Conservation (phyloP, 2,329 filamentous ascomycete genomes). For the Alternaria ventricosa region DNA sequence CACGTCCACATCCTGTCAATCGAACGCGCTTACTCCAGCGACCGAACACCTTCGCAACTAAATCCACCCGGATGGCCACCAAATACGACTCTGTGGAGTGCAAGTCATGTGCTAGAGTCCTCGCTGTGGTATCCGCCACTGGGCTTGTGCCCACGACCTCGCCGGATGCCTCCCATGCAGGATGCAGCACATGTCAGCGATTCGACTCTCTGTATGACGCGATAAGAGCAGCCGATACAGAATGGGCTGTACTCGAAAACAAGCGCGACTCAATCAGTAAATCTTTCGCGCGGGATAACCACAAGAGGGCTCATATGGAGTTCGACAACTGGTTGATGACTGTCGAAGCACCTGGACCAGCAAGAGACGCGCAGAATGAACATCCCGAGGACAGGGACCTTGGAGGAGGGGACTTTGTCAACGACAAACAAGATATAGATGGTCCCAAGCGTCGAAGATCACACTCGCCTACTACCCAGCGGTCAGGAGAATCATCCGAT, state of each 20-base stretch:
- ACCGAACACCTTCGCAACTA: neutral
- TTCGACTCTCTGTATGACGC: slow-evolving; percentile 23
- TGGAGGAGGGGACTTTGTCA: neutral
- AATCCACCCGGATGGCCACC: slow-evolving; percentile 1
- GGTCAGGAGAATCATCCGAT: neutral
- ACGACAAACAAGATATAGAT: neutral
- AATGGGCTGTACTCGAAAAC: slow-evolving; percentile 15
- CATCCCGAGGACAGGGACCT: neutral
- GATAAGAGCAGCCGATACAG: slow-evolving; percentile 17
- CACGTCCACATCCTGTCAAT: neutral
- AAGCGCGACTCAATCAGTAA: slow-evolving; percentile 22
- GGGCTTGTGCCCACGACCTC: slow-evolving; percentile 14
- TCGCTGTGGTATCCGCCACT: slow-evolving; percentile 15
- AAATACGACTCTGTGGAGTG: slow-evolving; percentile 5
- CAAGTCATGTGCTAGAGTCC: slow-evolving; percentile 9
- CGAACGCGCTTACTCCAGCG: neutral
- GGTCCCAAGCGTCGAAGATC: slow-evolving; percentile 14
- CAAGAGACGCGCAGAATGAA: neutral
- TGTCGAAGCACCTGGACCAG: slow-evolving; percentile 18
- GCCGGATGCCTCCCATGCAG: neutral
- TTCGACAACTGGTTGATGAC: slow-evolving; percentile 37
- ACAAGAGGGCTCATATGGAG: slow-evolving; percentile 22
- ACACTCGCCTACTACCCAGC: slow-evolving; percentile 7
- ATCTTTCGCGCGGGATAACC: slow-evolving; percentile 17
- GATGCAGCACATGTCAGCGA: slow-evolving; percentile 26